Conservation (phyloP, 768 basidiomycete species). For the Collybia sordida region DNA sequence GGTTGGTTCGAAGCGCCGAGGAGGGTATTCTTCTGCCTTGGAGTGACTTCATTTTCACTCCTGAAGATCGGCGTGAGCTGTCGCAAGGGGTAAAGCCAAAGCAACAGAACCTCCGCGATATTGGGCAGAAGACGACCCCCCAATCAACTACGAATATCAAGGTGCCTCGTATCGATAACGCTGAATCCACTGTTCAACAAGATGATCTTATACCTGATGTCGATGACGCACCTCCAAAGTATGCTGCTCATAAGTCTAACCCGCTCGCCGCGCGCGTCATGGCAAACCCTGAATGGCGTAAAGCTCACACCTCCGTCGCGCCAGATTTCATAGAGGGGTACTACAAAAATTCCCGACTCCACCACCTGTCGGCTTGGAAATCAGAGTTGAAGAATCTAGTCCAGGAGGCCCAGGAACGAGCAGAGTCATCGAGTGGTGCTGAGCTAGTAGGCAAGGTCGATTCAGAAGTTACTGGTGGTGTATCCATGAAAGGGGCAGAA, state of each 20-base stretch:
- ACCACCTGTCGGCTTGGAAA: slow-evolving; percentile 92
- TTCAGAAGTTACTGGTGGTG: slow-evolving; percentile 17
- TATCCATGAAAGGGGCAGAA: slow-evolving; percentile 56
- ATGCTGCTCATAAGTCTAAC: slow-evolving; percentile 72
- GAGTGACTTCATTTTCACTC: slow-evolving; percentile 67
- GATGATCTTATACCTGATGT: too few species aligned
- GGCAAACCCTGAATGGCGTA: slow-evolving; percentile 83
- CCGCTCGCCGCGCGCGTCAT: slow-evolving; percentile 74
- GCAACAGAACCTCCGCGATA: slow-evolving; percentile 26
- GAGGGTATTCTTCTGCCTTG: slow-evolving; percentile 73
- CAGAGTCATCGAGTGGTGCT: slow-evolving; percentile 37
- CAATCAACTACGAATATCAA: background rate
- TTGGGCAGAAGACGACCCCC: background rate
- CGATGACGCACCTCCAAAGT: slow-evolving; percentile 44
- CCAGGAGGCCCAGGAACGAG: slow-evolving; percentile 72
- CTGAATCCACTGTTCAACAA: background rate
- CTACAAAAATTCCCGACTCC: slow-evolving; percentile 86
- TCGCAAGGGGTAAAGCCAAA: slow-evolving; percentile 46
- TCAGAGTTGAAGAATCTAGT: slow-evolving; percentile 82
- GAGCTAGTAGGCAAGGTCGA: slow-evolving; percentile 31
- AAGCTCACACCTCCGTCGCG: slow-evolving; percentile 82
- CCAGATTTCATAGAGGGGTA: slow-evolving; percentile 86
- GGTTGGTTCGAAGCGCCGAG: slow-evolving; percentile 82
- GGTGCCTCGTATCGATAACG: background rate
- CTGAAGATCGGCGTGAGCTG: slow-evolving; percentile 43